phyloP scores from a whole-genome alignment of 192 early-diverging fungal genomes.

The Linnemannia exigua region DNA sequence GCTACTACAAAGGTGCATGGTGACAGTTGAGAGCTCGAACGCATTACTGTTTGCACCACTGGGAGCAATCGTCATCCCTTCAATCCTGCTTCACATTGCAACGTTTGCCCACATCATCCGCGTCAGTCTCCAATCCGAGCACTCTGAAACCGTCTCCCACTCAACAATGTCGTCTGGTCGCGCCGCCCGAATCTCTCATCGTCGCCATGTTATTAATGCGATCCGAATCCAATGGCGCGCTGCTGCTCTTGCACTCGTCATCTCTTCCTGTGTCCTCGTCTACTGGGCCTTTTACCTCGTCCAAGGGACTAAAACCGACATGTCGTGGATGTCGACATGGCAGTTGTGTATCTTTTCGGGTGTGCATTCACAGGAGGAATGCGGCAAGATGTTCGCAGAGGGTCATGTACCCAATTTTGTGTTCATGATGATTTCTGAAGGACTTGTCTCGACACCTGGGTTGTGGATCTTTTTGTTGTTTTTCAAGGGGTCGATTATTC shows the following conservation, averaged over 20 bases:
- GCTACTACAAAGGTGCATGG: conserved; percentile 29
- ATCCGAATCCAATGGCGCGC: conserved; percentile 67
- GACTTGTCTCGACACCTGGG: conserved; percentile 54
- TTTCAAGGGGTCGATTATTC: conserved; percentile 53
- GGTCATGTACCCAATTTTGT: conserved; percentile 55
- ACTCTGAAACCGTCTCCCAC: conserved; percentile 24
- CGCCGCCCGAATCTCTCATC: conserved; percentile 33
- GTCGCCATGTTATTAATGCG: conserved; percentile 59
- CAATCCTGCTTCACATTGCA: conserved; percentile 56
- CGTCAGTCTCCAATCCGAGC: conserved; percentile 27
- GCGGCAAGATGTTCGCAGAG: conserved; percentile 40
- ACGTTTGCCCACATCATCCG: conserved; percentile 63
- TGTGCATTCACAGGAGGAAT: conserved; percentile 42
- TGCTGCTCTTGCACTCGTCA: conserved; percentile 44
- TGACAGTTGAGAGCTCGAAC: conserved; percentile 11
- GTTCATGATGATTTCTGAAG: conserved; percentile 59
- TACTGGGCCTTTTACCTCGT: conserved; percentile 63
- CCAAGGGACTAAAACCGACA: conserved; percentile 45
- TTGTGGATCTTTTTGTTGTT: conserved; percentile 58
- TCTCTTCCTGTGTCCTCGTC: conserved; percentile 48
- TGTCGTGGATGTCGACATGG: conserved; percentile 44
- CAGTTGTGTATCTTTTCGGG: conserved; percentile 52
- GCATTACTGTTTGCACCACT: conserved; percentile 58
- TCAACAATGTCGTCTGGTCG: conserved; percentile 22
- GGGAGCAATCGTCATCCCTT: conserved; percentile 56